A percentile compares a stretch with the other conserved stretches of the same genome.
Evolutionary conservation across 352 stramenopile genomes (phyloP).

Genomic region (Globisporangium solare): DNA sequence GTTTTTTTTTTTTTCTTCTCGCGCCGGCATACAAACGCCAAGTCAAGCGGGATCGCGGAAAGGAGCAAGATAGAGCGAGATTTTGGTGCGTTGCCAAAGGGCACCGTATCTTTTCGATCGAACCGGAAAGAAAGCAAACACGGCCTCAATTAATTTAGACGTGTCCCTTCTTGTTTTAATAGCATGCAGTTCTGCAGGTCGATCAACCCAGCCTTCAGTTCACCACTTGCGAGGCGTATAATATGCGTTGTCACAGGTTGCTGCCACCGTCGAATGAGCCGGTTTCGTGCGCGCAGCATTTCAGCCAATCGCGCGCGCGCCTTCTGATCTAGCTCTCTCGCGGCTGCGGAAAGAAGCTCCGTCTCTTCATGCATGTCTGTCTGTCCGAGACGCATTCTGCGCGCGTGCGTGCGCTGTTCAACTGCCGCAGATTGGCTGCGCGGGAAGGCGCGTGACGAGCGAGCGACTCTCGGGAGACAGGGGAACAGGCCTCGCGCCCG

Average conservation of each 20-base stretch:
- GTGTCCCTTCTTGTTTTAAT: no score
- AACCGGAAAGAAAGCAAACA: no score
- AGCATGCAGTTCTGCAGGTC: neutral
- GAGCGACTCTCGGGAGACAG: no score
- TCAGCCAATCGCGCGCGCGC: constrained; percentile 3
- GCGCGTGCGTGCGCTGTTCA: neutral
- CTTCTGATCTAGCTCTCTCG: constrained; percentile 6
- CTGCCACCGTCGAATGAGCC: neutral
- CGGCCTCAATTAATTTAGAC: no score
- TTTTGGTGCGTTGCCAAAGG: constrained; percentile 11
- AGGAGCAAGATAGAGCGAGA: constrained; percentile 20
- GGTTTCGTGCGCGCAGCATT: constrained; percentile 1
- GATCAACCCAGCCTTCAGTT: no score
- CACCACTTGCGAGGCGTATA: no score
- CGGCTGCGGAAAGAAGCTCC: constrained; percentile 7
- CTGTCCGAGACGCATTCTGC: neutral
- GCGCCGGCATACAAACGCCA: constrained; percentile 3
- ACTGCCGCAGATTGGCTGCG: neutral
- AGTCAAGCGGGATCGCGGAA: constrained; percentile 2
- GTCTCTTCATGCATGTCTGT: constrained; percentile 8
- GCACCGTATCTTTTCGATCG: neutral
- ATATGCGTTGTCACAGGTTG: constrained; percentile 1
- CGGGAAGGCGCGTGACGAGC: no score
- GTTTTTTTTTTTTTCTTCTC: no score
- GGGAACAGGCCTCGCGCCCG: no score